A percentile compares a stretch with the other conserved stretches of the same genome.
These are phyloP conservation scores for Rhizoclosmatium sp. DNA, from an alignment of 192 early-diverging fungal genomes.

Conservation along the genomic window DNA sequence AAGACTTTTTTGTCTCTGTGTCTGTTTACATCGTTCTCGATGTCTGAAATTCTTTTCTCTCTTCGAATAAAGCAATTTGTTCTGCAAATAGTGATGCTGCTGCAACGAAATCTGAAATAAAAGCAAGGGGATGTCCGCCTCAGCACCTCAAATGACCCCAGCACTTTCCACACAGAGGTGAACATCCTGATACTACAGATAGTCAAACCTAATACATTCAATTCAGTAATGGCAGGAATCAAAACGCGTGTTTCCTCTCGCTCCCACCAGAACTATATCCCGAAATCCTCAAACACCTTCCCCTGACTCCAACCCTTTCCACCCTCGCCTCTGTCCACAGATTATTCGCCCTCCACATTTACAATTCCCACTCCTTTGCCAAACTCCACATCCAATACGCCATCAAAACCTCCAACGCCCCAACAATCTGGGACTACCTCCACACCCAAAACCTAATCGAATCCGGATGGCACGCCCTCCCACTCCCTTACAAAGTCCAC, in stretches of 20 bases:
- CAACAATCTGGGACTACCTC: not conserved
- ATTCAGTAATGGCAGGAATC: not conserved
- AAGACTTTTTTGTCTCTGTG: too few relatives aligned
- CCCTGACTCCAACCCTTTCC: not conserved
- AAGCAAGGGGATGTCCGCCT: too few relatives aligned
- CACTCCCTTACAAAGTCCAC: not conserved
- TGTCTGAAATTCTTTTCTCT: too few relatives aligned
- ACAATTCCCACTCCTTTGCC: not conserved
- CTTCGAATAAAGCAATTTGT: too few relatives aligned
- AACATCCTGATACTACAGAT: too few relatives aligned
- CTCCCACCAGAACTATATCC: not conserved
- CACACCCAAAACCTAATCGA: not conserved
- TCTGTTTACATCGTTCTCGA: too few relatives aligned
- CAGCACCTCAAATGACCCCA: too few relatives aligned
- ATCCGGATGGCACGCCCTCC: not conserved
- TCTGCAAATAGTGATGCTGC: too few relatives aligned
- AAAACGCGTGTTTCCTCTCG: not conserved
- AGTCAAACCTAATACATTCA: too few relatives aligned
- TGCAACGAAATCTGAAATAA: not conserved
- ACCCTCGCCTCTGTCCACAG: not conserved
- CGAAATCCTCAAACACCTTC: slow-evolving; percentile 3
- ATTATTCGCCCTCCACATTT: not conserved
- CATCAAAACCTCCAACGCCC: not conserved
- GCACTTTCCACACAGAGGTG: too few relatives aligned
- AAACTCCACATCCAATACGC: not conserved